A percentile compares a stretch with the other conserved stretches of the same genome.
phyloP scores from a whole-genome alignment of 148 eudicot species.

The Vaccinium macrocarpon region DNA sequence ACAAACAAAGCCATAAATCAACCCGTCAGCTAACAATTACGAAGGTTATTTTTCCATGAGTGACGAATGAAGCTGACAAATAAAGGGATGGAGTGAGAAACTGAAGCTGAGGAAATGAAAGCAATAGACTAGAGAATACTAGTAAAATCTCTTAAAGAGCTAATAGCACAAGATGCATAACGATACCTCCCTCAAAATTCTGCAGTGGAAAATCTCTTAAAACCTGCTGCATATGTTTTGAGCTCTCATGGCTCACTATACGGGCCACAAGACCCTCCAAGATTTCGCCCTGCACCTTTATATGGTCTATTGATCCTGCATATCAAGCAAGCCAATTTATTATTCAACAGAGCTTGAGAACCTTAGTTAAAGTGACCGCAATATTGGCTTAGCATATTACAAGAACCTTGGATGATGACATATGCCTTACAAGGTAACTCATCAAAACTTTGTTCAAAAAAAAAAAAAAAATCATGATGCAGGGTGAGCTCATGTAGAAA shows the following conservation, averaged over 20 bases:
- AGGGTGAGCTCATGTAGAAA: background rate
- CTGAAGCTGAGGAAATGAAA: background rate
- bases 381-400: background rate
- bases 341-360: background rate
- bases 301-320: slow-evolving; percentile 80
- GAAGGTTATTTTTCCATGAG: background rate
- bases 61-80: background rate
- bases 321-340: slow-evolving; percentile 10
- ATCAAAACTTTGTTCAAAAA: background rate
- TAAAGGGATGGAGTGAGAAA: background rate
- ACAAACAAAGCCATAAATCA: background rate
- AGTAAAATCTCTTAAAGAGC: background rate
- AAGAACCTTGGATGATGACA: background rate
- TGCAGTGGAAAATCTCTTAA: slow-evolving; percentile 53
- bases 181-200: slow-evolving; percentile 59
- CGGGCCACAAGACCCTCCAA: slow-evolving; percentile 99
- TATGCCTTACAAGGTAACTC: background rate
- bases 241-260: slow-evolving; percentile 73
- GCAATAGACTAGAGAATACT: background rate
- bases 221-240: slow-evolving; percentile 77
- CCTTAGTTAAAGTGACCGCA: background rate
- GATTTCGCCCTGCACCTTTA: slow-evolving; percentile 86
- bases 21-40: background rate
- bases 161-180: slow-evolving; percentile 14
- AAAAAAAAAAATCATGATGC: background rate